These are phyloP conservation scores for Tilletia caries DNA, from an alignment of 1,284 basidiomycete genomes.

Conservation along the genomic window DNA sequence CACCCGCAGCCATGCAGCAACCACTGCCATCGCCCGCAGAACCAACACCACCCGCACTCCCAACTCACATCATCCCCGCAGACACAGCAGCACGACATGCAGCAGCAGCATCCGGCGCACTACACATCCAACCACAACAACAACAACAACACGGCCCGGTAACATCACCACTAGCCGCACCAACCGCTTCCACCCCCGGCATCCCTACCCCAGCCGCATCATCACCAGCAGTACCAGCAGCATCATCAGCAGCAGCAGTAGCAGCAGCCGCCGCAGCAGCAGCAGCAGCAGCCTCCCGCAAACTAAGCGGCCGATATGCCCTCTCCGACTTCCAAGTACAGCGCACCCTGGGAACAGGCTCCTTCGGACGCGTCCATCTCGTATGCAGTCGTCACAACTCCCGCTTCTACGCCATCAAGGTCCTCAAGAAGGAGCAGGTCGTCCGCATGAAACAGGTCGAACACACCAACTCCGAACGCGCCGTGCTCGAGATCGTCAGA, in stretches of 20 bases:
- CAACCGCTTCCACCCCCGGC: too few species aligned
- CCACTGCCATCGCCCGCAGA: neutral
- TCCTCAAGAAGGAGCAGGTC: constrained; percentile 68
- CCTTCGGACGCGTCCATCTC: constrained; percentile 50
- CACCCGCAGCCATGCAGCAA: neutral
- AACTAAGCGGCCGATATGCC: constrained; percentile 49
- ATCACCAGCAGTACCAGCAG: neutral
- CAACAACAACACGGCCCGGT: neutral
- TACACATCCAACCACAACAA: neutral
- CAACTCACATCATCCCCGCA: neutral
- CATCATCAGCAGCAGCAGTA: neutral
- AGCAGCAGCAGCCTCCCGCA: constrained; percentile 17
- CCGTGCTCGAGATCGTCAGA: constrained; percentile 80
- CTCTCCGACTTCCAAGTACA: constrained; percentile 47
- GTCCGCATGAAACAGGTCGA: constrained; percentile 95
- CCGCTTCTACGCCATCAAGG: constrained; percentile 53
- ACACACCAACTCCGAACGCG: constrained; percentile 93
- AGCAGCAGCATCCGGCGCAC: neutral
- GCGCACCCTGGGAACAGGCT: constrained; percentile 49
- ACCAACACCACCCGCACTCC: neutral
- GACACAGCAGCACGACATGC: neutral
- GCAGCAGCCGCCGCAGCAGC: neutral
- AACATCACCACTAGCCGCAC: neutral
- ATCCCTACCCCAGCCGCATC: too few species aligned
- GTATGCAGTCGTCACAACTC: constrained; percentile 47